Conservation (phyloP, 2,329 filamentous ascomycete species). For the Aspergillus awamori region DNA sequence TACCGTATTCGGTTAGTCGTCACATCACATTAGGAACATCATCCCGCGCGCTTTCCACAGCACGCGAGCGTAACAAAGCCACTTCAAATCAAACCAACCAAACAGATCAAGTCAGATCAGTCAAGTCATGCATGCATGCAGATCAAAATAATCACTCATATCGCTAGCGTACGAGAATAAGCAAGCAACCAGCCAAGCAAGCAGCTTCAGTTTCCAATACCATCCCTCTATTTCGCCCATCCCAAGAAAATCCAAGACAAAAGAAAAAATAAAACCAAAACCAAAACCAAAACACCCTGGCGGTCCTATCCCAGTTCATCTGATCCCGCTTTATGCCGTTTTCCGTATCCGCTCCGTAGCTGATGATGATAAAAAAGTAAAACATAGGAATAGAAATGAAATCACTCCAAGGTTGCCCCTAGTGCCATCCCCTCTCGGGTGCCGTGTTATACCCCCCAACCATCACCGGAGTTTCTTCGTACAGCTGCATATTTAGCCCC, state of each 20-base stretch:
- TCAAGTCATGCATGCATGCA: too few relatives aligned
- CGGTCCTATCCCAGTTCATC: background rate
- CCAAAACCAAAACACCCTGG: background rate
- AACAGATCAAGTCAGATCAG: too few relatives aligned
- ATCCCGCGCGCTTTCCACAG: too few relatives aligned
- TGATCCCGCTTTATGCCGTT: slow-evolving; percentile 14
- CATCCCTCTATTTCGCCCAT: background rate
- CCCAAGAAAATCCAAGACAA: background rate
- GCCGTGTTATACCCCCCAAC: slow-evolving; percentile 39
- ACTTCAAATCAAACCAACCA: too few relatives aligned
- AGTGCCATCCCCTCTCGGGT: slow-evolving; percentile 41
- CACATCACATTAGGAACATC: too few relatives aligned
- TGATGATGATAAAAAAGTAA: slow-evolving; percentile 2
- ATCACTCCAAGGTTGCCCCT: background rate
- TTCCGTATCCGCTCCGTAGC: slow-evolving; percentile 9
- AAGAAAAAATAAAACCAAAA: background rate
- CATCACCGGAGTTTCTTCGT: slow-evolving; percentile 37
- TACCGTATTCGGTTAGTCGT: too few relatives aligned
- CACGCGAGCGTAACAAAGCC: too few relatives aligned
- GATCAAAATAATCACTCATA: too few relatives aligned
- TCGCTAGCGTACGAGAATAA: background rate
- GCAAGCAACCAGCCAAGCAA: background rate
- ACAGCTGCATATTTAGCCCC: slow-evolving; percentile 35
- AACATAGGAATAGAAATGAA: background rate
- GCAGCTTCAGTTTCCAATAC: background rate